Percentiles rank a stretch among this genome's conserved stretches.
These are phyloP conservation scores for Porodaedalea pini DNA, from an alignment of 1,284 basidiomycete genomes.

Conservation along the genomic window DNA sequence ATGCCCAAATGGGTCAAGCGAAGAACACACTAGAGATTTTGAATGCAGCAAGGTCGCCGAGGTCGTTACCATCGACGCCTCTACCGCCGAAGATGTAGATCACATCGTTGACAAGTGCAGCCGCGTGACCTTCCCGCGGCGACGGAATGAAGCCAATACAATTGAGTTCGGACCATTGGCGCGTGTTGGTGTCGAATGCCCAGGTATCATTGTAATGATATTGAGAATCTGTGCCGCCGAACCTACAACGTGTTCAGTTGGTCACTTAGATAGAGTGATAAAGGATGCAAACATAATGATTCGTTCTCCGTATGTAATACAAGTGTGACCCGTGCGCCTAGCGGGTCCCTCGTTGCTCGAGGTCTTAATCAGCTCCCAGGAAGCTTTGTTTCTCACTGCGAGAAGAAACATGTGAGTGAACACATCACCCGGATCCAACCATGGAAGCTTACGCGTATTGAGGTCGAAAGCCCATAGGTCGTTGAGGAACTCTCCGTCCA, in stretches of 20 bases:
- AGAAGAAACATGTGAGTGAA: slow-evolving; percentile 9
- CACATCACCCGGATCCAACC: slow-evolving; percentile 8
- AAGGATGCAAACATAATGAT: slow-evolving; percentile 68
- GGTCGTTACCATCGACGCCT: slow-evolving; percentile 95
- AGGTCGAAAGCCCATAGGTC: slow-evolving; percentile 98
- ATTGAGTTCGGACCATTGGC: slow-evolving; percentile 87
- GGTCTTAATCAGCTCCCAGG: slow-evolving; percentile 80
- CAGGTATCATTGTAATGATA: slow-evolving; percentile 99
- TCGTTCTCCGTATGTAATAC: slow-evolving; percentile 81
- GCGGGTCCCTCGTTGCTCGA: slow-evolving; percentile 67
- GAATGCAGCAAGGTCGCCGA: slow-evolving; percentile 94
- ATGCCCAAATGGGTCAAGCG: background rate
- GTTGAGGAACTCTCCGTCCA: slow-evolving; percentile 93
- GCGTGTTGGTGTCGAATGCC: slow-evolving; percentile 85
- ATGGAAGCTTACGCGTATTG: slow-evolving; percentile 69
- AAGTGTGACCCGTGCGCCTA: slow-evolving; percentile 89
- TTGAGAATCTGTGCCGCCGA: slow-evolving; percentile 96
- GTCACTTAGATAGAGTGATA: slow-evolving; percentile 18
- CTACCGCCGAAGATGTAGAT: slow-evolving; percentile 98
- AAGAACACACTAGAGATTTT: slow-evolving; percentile 83
- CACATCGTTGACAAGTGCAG: slow-evolving; percentile 95
- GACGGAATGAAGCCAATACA: slow-evolving; percentile 98
- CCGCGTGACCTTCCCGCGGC: slow-evolving; percentile 95
- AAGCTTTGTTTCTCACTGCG: slow-evolving; percentile 66
- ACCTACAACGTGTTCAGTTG: slow-evolving; percentile 45